Conservation (phyloP, 1,284 basidiomycete genomes). For the Xerocomus nothofagi region DNA sequence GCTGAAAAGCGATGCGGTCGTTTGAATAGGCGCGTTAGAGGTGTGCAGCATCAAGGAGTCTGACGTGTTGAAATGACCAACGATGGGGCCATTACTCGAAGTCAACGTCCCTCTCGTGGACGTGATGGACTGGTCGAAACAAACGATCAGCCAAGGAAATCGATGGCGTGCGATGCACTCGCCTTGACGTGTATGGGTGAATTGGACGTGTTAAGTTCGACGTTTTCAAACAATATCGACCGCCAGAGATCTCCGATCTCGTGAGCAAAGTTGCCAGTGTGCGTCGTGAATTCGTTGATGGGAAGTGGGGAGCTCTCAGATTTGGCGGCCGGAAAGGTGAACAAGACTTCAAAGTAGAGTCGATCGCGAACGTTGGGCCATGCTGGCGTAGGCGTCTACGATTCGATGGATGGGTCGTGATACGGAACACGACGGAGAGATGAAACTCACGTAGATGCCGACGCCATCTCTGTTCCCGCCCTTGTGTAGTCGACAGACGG, state of each 20-base stretch:
- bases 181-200: slow-evolving; percentile 36
- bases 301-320: slow-evolving; percentile 15
- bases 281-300: slow-evolving; percentile 34
- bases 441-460: slow-evolving; percentile 41
- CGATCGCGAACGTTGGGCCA: slow-evolving; percentile 8
- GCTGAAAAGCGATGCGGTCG: slow-evolving; percentile 33
- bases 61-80: slow-evolving; percentile 42
- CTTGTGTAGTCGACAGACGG: slow-evolving; percentile 36
- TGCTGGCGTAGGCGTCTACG: slow-evolving; percentile 17
- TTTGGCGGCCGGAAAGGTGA: slow-evolving; percentile 33
- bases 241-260: slow-evolving; percentile 30
- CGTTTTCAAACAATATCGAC: slow-evolving; percentile 31
- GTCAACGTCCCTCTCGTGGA: slow-evolving; percentile 31
- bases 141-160: neutral
- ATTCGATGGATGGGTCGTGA: neutral
- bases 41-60: slow-evolving; percentile 37
- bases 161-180: neutral
- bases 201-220: slow-evolving; percentile 30
- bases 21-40: slow-evolving; percentile 39
- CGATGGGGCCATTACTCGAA: slow-evolving; percentile 39
- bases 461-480: slow-evolving; percentile 37
- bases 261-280: slow-evolving; percentile 34
- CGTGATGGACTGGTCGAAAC: slow-evolving; percentile 24
- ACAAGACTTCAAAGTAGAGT: slow-evolving; percentile 32
- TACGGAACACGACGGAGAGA: no score